Conservation (phyloP, 1,139 yeast species). For the Saccharomyces hybrid region DNA sequence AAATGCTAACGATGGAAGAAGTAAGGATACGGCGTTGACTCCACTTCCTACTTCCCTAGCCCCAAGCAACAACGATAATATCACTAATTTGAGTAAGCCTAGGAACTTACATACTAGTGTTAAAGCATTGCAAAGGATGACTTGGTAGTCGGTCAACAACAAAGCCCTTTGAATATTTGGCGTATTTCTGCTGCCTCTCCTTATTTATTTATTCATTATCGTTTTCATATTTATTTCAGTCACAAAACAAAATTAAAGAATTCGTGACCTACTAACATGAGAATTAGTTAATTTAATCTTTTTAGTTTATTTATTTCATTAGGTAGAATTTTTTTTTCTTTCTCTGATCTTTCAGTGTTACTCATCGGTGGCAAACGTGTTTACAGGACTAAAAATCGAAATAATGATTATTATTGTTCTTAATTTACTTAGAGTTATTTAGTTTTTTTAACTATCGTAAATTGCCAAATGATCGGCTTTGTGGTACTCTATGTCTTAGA, state of each 20-base stretch:
- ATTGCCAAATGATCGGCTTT: constrained; percentile 1
- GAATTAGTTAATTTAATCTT: constrained; percentile 1
- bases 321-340: not conserved
- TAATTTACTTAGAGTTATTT: not conserved
- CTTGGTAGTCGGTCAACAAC: constrained; percentile 34
- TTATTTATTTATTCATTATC: constrained; percentile 6
- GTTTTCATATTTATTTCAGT: constrained; percentile 1
- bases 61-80: not conserved
- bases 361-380: not conserved
- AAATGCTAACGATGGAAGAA: constrained; percentile 11
- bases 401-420: not conserved
- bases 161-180: not conserved
- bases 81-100: constrained; percentile 1
- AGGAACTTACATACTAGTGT: constrained; percentile 28
- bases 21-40: not conserved
- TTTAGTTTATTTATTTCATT: not conserved
- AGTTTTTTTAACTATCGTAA: not conserved
- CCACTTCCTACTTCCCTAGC: not conserved
- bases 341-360: constrained; percentile 1
- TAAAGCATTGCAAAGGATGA: constrained; percentile 25
- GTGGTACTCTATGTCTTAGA: constrained; percentile 2
- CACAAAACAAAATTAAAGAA: not conserved
- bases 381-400: not conserved
- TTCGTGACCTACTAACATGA: not conserved
- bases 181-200: not conserved